Base-by-base conservation (phyloP, 2,329 filamentous ascomycete species). In the Tricladium varicosporioides region DNA sequence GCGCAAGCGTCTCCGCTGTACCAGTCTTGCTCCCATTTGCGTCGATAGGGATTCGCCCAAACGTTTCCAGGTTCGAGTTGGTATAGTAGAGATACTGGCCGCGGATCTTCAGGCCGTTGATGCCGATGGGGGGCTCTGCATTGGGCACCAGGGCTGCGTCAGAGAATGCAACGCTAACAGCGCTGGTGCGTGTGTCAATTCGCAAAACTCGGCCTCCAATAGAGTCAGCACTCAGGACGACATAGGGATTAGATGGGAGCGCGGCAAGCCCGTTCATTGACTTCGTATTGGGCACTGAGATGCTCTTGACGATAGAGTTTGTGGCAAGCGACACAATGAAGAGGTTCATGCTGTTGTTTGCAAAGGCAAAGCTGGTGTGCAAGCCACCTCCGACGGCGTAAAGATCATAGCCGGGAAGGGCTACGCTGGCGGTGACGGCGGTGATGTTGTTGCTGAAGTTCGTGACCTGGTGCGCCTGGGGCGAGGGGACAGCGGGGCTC, bases 81-180 rank as follows among this genome's bases (percentile, higher is more conserved):
- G 22, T 44, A 27, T 32, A 59, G 45, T 59, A 59, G 2, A 55
- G 32, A 31, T 55, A 52, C 13, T 45, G 48, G 45, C 31, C 19
- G 11, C 16, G 14, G n/a, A 42, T 55, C 42, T 52, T 47, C 16
- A 59, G 45, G 5, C 56, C 56, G 22, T 59, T 54, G 15, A 55
- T 52, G 13, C 56, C 52, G 10, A 56, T 48, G 1, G 54, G 50
- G 11, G 49, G 42, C 18, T 51, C 49, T 43, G 27, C 46, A 14
- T 19, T n/a, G 19, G 46, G 46, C 9, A 14, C 46, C 9, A 48
- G 16, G 22, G 18, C 22, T 10, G 46, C 18, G 18, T 54, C 44
- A 8, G 14, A 19, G 16, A 54, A 9, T 8, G 22, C 33, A 13
- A 54, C 45, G 11, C 43, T 36, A 13, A 42, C 14, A 1, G 14